These are phyloP conservation scores for Podosphaera fusca DNA, from an alignment of 2,329 filamentous ascomycete species.

Conservation along the genomic window DNA sequence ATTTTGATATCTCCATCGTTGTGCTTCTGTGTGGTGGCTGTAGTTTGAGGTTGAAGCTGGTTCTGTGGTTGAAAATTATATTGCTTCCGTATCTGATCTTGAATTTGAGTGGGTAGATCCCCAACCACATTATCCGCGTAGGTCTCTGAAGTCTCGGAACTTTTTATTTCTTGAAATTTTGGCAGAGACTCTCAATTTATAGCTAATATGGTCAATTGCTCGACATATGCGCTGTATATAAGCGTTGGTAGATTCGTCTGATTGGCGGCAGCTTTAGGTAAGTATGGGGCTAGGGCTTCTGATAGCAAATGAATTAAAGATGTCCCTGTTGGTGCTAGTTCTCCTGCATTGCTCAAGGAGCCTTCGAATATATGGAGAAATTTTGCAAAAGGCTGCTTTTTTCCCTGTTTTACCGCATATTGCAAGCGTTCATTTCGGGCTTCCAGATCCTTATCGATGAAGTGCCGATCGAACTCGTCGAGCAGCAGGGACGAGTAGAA, in stretches of 20 bases:
- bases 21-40: background rate
- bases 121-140: background rate
- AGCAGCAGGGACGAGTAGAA: background rate
- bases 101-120: conserved; percentile 1
- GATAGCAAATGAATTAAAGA: no score
- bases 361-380: background rate
- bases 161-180: no score
- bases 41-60: background rate
- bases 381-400: background rate
- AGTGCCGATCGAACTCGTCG: background rate
- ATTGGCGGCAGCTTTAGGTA: no score
- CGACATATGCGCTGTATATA: no score
- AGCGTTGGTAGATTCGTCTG: no score
- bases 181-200: no score
- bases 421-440: background rate
- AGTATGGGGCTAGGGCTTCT: no score
- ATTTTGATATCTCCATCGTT: background rate
- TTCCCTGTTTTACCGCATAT: background rate
- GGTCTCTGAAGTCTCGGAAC: background rate
- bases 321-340: background rate
- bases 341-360: background rate
- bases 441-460: background rate
- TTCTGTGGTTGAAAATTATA: background rate
- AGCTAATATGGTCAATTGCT: no score
- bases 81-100: background rate